Evolutionary conservation across 306 rosid species (phyloP), one percentile per base, ranked within the genome.

Genomic region (Malus sylvestris): DNA sequence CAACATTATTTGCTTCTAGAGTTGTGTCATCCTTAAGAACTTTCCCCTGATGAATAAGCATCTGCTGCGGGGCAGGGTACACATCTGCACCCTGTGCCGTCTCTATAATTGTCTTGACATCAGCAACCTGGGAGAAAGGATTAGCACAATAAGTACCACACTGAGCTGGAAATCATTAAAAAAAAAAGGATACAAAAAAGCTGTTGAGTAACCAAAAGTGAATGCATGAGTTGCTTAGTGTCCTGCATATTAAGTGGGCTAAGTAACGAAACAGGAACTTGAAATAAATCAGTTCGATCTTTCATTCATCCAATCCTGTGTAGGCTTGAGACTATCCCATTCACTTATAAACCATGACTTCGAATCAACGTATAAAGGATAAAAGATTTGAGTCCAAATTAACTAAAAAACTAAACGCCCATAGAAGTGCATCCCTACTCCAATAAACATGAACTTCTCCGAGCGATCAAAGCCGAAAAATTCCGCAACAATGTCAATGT

Each of bases 31-130:
- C 87, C 80, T 84, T 80, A 9, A 84, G 84, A 60, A 84, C 84
- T 59, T 84, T 84, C 75, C 87, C 87, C 74, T 84, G 87, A 73
- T 84, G 71, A 77, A 84, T 84, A 73, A 84, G 87, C 87, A 84
- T 84, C 62, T 73, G 84, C 29, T 80, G 84, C 25, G 82, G 4
- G n/a, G 87, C 82, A 73, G 87, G 87, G 80, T 84, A 84, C 72
- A 84, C 84, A 62, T 84, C 87, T 23, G 79, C 58, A 68, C 87
- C 84, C 59, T 84, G 87, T 29, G 42, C 82, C 1, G 77, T n/a
- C 62, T 84, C 87, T 27, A 84, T 84, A 59, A 45, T 73, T 74
- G 73, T 74, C 84, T 84, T 84, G 16, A 84, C 82, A 77, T 84
- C 84, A 4, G 70, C 65, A 62, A 84, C 82, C 87, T 84, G 76